Base-by-base conservation (phyloP, 2,329 filamentous ascomycete species). In the Talaromyces sp. region DNA sequence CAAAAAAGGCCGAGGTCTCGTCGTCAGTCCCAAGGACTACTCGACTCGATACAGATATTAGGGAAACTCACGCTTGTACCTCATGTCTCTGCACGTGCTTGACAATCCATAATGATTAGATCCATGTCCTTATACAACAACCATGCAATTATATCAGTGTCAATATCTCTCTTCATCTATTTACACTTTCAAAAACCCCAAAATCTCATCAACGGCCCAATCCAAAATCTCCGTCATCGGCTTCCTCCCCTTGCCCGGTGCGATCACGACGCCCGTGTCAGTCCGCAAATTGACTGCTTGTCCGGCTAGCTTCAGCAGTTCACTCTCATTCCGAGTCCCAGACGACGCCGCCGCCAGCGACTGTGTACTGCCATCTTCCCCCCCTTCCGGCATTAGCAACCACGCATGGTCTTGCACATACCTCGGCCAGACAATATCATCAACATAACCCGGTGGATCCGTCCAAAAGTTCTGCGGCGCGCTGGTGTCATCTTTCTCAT, bases 1-100 rank as follows among this genome's bases (percentile, higher is more conserved):
- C 32, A 98, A 96, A 84, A 99, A 99, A 80, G 95, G 96, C 0
- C 83, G 93, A 58, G 95, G 96, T 89, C 79, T 99, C 68, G 95
- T 99, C 46, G 92, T 98, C 66, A 96, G 91, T 72, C 95, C 93
- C 0, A 99, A 98, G 82, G 76, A 83, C 71, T 89, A 89, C 70
- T 88, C 85, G 38, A 89, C 87, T 1, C 80, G 87, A 70, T 90
- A 89, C 70, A 79, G 87, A 61, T 89, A 90, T 71, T 90, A 64
- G 68, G 31, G 6, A 35, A 17, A 8, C 27, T 21, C 21, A 24
- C 1, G 19, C 4, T 46, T 46, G 14, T 19, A 24, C 13, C 38
- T 41, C 24, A 38, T 55, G 32, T 55, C 32, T 9, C 41, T n/a
- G 7, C 21, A 31, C 14, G 21, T 50, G 35, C 29, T 57, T 38